Evolutionary conservation across 2,329 filamentous ascomycete genomes (phyloP), one percentile per base, ranked within the genome.

Genomic region (Aphanocladium album): DNA sequence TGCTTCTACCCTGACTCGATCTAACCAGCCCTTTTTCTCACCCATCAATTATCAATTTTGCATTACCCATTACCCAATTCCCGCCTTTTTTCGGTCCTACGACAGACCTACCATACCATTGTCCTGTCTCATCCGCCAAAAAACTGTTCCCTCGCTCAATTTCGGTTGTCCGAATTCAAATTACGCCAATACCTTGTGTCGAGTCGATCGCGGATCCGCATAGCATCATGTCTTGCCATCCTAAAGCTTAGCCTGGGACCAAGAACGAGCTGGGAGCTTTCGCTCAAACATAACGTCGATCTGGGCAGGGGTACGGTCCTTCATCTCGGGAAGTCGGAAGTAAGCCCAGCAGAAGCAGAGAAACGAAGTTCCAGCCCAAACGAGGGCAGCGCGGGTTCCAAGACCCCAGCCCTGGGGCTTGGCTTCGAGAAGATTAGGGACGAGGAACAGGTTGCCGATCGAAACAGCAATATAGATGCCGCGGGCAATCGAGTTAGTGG

Each of bases 271-370:
- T 1, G 68, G 64, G 41, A 72, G 64, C 11, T 62, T 62, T 7
- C 35, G 51, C 58, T 66, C 65, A 62, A 67, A 69, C 60, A 69
- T 33, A 5, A 66, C 30, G 41, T 68, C 67, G 33, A 69, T 62
- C 57, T 67, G 61, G 2, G 63, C 66, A 2, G 62, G 61, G 0
- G 63, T 64, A 17, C 65, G 65, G 35, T 63, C 65, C 56, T 65
- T 67, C 43, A 63, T 67, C 57, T 69, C 68, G 12, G 68, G 67
- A 11, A 69, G 53, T 19, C 64, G 47, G 45, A 67, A 63, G 45
- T 53, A 68, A 8, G 66, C 64, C 68, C 66, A 69, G 11, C 56
- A 17, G 2, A 64, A 49, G 51, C 63, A 65, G 3, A 60, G 3
- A 14, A 52, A 45, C 14, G 62, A 62, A 12, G 62, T 57, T 3